Evolutionary conservation across 2,329 filamentous ascomycete genomes (phyloP).

Genomic region (Fusarium citri): DNA sequence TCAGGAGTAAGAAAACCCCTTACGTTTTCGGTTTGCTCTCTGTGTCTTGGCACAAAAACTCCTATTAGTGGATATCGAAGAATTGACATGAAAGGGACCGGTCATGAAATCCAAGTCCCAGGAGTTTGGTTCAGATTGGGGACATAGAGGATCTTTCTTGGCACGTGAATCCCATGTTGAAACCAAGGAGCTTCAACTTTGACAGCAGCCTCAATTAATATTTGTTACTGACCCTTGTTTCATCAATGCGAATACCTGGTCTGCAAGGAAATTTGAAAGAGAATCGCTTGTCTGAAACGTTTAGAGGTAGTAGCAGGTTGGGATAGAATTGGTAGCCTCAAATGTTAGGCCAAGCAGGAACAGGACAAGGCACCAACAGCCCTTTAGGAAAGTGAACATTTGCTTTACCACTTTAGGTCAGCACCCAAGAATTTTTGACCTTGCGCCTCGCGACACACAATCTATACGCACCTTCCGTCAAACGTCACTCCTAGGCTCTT

Average conservation of each 20-base stretch:
- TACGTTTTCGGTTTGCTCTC: not conserved
- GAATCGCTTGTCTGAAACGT: constrained; percentile 28
- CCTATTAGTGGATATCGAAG: not conserved
- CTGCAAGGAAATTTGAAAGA: constrained; percentile 12
- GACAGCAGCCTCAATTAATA: constrained; percentile 8
- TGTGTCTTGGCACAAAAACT: not conserved
- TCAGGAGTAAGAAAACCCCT: constrained; percentile 6
- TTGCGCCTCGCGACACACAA: constrained; percentile 39
- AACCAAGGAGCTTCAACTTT: constrained; percentile 13
- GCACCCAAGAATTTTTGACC: constrained; percentile 44
- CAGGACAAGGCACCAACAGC: constrained; percentile 3
- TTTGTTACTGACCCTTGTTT: constrained; percentile 17
- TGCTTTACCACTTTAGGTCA: constrained; percentile 39
- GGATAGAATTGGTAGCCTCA: constrained; percentile 9
- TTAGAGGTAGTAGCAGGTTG: constrained; percentile 11
- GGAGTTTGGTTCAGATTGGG: not conserved
- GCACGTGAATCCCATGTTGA: constrained; percentile 28
- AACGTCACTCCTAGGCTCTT: constrained; percentile 24
- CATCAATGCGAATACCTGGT: constrained; percentile 30
- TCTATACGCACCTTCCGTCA: constrained; percentile 39
- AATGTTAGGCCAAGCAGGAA: constrained; percentile 3
- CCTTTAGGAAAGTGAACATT: constrained; percentile 16
- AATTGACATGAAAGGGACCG: not conserved
- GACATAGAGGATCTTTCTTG: constrained; percentile 24
- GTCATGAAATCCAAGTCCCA: not conserved